phyloP scores from a whole-genome alignment of 257 asterid genomes.

The Solanum tacnaense region DNA sequence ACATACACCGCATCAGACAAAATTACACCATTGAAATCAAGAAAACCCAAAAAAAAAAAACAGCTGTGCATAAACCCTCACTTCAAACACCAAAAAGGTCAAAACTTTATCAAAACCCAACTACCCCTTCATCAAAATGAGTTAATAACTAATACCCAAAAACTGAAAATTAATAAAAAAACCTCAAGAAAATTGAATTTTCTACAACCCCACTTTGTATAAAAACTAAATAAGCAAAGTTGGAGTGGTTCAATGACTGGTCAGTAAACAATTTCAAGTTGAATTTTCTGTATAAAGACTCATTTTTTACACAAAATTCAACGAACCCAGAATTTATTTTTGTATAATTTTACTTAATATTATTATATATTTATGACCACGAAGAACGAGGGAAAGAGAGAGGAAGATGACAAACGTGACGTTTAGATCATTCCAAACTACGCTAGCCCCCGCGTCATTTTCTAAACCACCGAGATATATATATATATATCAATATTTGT shows the following conservation, averaged over 20 bases:
- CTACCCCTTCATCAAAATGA: constrained; percentile 6
- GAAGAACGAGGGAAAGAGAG: not conserved
- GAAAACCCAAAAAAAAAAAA: not conserved
- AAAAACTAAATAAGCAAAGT: constrained; percentile 1
- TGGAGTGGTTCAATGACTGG: not conserved
- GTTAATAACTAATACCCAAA: constrained; percentile 11
- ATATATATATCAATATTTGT: too few relatives aligned
- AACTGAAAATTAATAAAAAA: not conserved
- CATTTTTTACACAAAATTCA: constrained; percentile 28
- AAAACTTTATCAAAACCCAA: not conserved
- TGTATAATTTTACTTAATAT: not conserved
- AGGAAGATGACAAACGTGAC: constrained; percentile 36
- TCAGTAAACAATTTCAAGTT: constrained; percentile 6
- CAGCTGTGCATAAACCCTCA: not conserved
- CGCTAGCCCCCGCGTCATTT: constrained; percentile 39
- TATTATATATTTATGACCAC: not conserved
- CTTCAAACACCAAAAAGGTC: constrained; percentile 6
- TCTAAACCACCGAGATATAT: constrained; percentile 23
- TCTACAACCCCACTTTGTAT: constrained; percentile 7
- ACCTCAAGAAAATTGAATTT: not conserved
- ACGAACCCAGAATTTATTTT: constrained; percentile 22
- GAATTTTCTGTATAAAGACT: constrained; percentile 13
- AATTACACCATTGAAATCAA: constrained; percentile 10
- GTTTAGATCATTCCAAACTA: constrained; percentile 48
- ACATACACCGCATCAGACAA: constrained; percentile 17